Base-by-base conservation (phyloP, 2,329 filamentous ascomycete species). In the Paraphoma chrysanthemicola region DNA sequence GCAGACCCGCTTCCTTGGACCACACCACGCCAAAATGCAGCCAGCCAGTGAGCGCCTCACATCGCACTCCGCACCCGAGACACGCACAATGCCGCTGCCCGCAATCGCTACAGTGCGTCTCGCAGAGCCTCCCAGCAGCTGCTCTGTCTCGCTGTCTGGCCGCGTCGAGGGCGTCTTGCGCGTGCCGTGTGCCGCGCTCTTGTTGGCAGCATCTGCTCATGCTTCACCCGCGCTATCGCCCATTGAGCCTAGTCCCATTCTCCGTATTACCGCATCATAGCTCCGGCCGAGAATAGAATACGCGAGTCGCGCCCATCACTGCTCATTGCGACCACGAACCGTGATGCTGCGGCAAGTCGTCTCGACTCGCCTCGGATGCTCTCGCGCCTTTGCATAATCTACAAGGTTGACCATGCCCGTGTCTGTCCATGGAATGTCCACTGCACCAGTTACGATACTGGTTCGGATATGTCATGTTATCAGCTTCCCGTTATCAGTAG, bases 231-330 rank as follows among this genome's bases (percentile, higher is more conserved):
- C 59, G 56, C 57, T 45, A 53, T 46, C 45, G 48, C 62, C 38
- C 48, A 56, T 53, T 33, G 18, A 57, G 61, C 46, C 44, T 60
- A 59, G 57, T 28, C 31, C 39, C 36, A 31, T 33, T 39, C 48
- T 49, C 51, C 43, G 45, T 54, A 63, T 62, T 62, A 62, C 64
- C 57, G 47, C 60, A 57, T 63, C 58, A 61, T 57, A 42, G 46
- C 51, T 38, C 33, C 41, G 45, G 28, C 46, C 44, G 46, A 56
- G 41, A 57, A 62, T 63, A 51, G 52, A 52, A 8, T 31, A 38
- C 44, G n/a, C 44, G 12, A 12, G 29, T 12, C 38, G n/a, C 30
- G 23, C 48, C 16, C 29, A 42, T 42, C 39, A 16, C n/a, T 17
- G 8, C 16, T n/a, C 14, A 10, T 14, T 14, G 33, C 33, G 9